These are phyloP conservation scores for Hemileccinum impolitum DNA, from an alignment of 768 basidiomycete genomes.

Conservation along the genomic window DNA sequence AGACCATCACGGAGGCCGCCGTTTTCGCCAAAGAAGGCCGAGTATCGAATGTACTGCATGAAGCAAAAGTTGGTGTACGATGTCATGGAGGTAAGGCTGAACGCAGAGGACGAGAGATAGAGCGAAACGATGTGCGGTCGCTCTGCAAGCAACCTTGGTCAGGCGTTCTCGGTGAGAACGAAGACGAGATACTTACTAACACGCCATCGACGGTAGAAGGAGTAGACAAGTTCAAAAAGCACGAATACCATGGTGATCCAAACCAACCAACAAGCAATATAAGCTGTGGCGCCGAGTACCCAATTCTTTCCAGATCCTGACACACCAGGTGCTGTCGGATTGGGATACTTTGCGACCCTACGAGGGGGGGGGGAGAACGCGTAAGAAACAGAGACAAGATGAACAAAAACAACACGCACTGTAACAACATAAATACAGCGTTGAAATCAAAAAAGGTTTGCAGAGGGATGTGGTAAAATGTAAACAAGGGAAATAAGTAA, in stretches of 20 bases:
- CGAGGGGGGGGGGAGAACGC: constrained; percentile 7
- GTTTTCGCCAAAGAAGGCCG: constrained; percentile 57
- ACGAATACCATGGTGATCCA: constrained; percentile 73
- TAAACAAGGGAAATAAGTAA: constrained; percentile 65
- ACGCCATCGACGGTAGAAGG: constrained; percentile 73
- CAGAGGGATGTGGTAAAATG: constrained; percentile 67
- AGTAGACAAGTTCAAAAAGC: constrained; percentile 75
- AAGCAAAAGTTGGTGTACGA: constrained; percentile 86
- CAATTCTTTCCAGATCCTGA: constrained; percentile 74
- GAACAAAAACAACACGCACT: constrained; percentile 51
- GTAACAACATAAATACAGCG: constrained; percentile 74
- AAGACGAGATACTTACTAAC: constrained; percentile 55
- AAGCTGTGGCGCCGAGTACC: constrained; percentile 79
- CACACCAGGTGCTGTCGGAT: constrained; percentile 63
- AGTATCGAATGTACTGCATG: constrained; percentile 71
- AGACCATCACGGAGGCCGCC: constrained; percentile 53
- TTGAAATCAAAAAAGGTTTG: constrained; percentile 92
- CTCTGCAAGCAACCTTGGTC: constrained; percentile 42
- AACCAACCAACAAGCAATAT: constrained; percentile 74
- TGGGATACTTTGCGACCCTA: constrained; percentile 75
- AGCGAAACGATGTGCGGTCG: constrained; percentile 81
- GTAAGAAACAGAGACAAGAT: not conserved
- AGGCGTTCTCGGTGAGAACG: constrained; percentile 13
- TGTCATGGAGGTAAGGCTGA: constrained; percentile 69
- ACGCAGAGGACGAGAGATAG: constrained; percentile 77